These are phyloP conservation scores for Podospora tetraspora DNA, from an alignment of 495 filamentous ascomycete genomes.

Conservation along the genomic window DNA sequence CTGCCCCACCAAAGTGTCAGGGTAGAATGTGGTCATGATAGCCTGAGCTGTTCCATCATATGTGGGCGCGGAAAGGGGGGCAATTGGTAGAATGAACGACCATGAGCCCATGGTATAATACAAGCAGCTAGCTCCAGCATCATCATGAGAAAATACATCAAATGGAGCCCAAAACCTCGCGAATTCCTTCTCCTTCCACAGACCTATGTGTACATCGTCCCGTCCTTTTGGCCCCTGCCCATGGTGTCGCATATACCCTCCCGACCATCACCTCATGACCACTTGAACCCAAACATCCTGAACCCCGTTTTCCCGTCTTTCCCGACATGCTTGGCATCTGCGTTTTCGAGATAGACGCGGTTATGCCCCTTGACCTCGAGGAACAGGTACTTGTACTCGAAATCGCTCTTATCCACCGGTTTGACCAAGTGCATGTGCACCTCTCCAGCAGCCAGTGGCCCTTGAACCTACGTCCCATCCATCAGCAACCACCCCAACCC, in stretches of 20 bases:
- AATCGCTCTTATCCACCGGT: constrained; percentile 53
- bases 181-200: background rate
- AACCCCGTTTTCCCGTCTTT: constrained; percentile 40
- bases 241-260: background rate
- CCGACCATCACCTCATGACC: constrained; percentile 41
- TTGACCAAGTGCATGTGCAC: constrained; percentile 76
- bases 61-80: background rate
- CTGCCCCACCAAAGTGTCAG: background rate
- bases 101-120: background rate
- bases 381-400: constrained; percentile 73
- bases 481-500: constrained; percentile 17
- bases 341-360: constrained; percentile 59
- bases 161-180: background rate
- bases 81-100: background rate
- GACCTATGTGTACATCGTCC: background rate
- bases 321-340: constrained; percentile 34
- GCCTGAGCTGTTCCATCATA: background rate
- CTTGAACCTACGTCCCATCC: constrained; percentile 62
- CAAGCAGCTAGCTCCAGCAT: background rate
- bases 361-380: constrained; percentile 64
- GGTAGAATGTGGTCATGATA: background rate
- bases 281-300: constrained; percentile 60
- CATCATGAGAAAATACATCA: background rate
- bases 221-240: background rate
- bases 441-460: constrained; percentile 66